Evolutionary conservation across 768 basidiomycete genomes (phyloP).

Genomic region (Antrodiella citrinella): DNA sequence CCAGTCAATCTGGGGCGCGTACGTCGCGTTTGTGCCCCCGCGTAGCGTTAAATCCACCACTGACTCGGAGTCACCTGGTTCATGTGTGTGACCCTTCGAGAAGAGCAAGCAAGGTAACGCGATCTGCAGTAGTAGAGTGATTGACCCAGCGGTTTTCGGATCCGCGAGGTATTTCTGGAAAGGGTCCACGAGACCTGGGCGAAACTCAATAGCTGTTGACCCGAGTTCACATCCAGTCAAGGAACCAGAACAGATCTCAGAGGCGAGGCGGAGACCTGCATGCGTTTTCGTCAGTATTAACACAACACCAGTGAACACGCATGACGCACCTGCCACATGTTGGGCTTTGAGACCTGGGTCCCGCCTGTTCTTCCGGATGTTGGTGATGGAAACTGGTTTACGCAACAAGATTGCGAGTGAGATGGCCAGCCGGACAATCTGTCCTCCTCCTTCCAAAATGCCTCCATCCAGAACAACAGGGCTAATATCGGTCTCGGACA

Average conservation of each 20-base stretch:
- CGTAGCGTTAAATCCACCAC: slow-evolving; percentile 45
- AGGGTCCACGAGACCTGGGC: slow-evolving; percentile 37
- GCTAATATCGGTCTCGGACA: not conserved
- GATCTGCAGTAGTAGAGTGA: slow-evolving; percentile 63
- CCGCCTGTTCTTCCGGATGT: slow-evolving; percentile 49
- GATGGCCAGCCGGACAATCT: slow-evolving; percentile 63
- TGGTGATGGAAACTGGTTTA: slow-evolving; percentile 51
- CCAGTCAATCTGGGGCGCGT: slow-evolving; percentile 75
- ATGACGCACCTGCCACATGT: slow-evolving; percentile 51
- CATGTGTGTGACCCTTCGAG: slow-evolving; percentile 16
- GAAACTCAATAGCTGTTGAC: slow-evolving; percentile 48
- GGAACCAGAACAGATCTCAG: slow-evolving; percentile 48
- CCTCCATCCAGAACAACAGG: slow-evolving; percentile 27
- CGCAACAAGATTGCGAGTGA: slow-evolving; percentile 56
- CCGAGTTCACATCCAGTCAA: slow-evolving; percentile 46
- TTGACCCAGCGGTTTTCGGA: slow-evolving; percentile 60
- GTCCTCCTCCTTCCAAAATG: slow-evolving; percentile 53
- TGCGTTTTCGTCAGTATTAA: too few relatives aligned
- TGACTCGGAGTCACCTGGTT: not conserved
- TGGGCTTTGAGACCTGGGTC: slow-evolving; percentile 67
- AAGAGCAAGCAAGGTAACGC: slow-evolving; percentile 65
- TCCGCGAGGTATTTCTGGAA: slow-evolving; percentile 37
- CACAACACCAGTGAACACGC: not conserved
- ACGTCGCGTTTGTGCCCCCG: slow-evolving; percentile 67
- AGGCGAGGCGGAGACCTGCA: slow-evolving; percentile 58